phyloP scores from a whole-genome alignment of 148 eudicot species.

The Bassia scoparia region DNA sequence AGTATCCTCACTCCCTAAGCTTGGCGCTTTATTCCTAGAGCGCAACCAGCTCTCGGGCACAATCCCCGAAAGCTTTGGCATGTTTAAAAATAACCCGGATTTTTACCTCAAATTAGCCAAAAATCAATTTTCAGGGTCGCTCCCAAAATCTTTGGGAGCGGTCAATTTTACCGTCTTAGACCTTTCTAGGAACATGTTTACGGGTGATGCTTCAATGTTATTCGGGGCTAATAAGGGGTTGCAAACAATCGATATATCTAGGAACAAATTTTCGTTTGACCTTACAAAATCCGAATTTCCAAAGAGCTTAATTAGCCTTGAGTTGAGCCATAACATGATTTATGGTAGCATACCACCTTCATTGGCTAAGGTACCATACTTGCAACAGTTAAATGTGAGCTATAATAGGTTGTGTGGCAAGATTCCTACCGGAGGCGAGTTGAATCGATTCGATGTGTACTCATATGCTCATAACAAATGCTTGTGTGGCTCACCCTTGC shows the following conservation, averaged over 20 bases:
- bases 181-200: slow-evolving; percentile 33
- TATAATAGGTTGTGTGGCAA: slow-evolving; percentile 50
- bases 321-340: slow-evolving; percentile 29
- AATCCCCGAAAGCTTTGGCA: slow-evolving; percentile 33
- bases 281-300: slow-evolving; percentile 16
- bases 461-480: slow-evolving; percentile 46
- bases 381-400: slow-evolving; percentile 37
- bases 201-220: slow-evolving; percentile 27
- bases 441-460: slow-evolving; percentile 28
- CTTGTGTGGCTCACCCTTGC: slow-evolving; percentile 53
- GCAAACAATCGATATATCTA: slow-evolving; percentile 13
- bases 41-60: slow-evolving; percentile 43
- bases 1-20: slow-evolving; percentile 25
- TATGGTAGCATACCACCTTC: slow-evolving; percentile 21
- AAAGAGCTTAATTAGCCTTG: slow-evolving; percentile 1
- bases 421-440: slow-evolving; percentile 35
- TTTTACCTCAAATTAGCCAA: slow-evolving; percentile 34
- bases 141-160: slow-evolving; percentile 32
- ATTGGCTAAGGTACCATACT: slow-evolving; percentile 5
- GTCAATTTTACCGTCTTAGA: slow-evolving; percentile 25
- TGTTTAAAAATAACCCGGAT: slow-evolving; percentile 18
- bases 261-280: slow-evolving; percentile 32
- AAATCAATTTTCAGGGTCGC: slow-evolving; percentile 37
- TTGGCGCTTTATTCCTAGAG: slow-evolving; percentile 28
- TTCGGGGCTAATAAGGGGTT: slow-evolving; percentile 23